These are phyloP conservation scores for Sporothrix globosa DNA, from an alignment of 2,329 filamentous ascomycete genomes.

Conservation along the genomic window DNA sequence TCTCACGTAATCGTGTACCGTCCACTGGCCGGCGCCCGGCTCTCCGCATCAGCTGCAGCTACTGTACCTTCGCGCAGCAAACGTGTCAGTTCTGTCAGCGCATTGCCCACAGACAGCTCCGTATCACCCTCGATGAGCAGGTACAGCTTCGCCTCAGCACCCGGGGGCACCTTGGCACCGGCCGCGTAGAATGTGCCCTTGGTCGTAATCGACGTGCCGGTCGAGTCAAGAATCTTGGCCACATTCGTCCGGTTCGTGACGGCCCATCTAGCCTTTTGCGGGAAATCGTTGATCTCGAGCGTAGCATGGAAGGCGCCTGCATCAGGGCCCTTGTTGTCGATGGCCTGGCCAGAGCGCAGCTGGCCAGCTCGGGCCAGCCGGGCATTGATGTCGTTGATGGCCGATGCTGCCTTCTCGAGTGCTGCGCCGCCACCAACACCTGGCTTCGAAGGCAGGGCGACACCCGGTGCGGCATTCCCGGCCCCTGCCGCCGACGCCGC, in stretches of 20 bases:
- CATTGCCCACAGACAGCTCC: slow-evolving; percentile 85
- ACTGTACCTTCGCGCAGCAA: slow-evolving; percentile 88
- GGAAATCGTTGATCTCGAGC: slow-evolving; percentile 98
- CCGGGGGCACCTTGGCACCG: slow-evolving; percentile 76
- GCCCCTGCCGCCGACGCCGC: slow-evolving; percentile 28
- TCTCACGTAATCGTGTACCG: slow-evolving; percentile 79
- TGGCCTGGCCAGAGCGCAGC: slow-evolving; percentile 87
- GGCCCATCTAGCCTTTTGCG: slow-evolving; percentile 96
- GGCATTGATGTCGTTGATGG: slow-evolving; percentile 86
- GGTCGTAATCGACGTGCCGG: slow-evolving; percentile 93
- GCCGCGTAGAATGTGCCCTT: slow-evolving; percentile 88
- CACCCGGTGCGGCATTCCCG: slow-evolving; percentile 33
- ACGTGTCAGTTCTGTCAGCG: slow-evolving; percentile 86
- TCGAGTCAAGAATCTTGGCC: slow-evolving; percentile 93
- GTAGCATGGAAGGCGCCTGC: slow-evolving; percentile 96
- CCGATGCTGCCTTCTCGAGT: slow-evolving; percentile 85
- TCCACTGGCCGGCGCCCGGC: slow-evolving; percentile 74
- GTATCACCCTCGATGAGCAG: slow-evolving; percentile 98
- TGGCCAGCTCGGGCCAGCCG: slow-evolving; percentile 88
- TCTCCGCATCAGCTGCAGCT: slow-evolving; percentile 84
- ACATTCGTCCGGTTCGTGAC: slow-evolving; percentile 99
- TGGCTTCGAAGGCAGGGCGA: slow-evolving; percentile 40
- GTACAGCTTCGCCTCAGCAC: slow-evolving; percentile 89
- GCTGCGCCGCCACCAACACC: slow-evolving; percentile 47
- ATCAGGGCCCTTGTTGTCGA: slow-evolving; percentile 98